Evolutionary conservation across 371 early-diverging fungal species (phyloP).

Genomic region (Mortierella sp.): DNA sequence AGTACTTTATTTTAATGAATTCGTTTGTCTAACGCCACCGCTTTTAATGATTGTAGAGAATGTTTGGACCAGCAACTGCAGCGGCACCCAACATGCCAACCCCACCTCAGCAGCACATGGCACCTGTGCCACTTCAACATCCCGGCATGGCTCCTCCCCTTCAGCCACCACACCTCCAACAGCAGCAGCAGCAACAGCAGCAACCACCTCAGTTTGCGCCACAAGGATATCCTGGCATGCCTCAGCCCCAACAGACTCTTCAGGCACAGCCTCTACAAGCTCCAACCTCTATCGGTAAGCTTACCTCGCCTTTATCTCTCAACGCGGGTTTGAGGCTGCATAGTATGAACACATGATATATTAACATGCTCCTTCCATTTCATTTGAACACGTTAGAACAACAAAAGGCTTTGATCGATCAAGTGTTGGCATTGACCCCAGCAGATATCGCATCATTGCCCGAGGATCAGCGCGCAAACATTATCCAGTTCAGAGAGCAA

Average conservation of each 20-base stretch:
- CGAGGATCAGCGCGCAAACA: constrained; percentile 68
- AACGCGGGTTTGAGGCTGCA: neutral
- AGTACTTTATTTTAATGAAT: neutral
- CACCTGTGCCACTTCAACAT: constrained; percentile 42
- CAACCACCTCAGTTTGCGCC: constrained; percentile 38
- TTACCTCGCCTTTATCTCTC: neutral
- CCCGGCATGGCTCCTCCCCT: constrained; percentile 32
- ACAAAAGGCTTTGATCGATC: constrained; percentile 69
- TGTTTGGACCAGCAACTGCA: constrained; percentile 53
- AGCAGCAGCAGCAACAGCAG: constrained; percentile 31
- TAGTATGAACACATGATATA: neutral
- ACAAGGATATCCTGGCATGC: constrained; percentile 48
- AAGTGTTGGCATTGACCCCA: constrained; percentile 69
- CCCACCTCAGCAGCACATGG: constrained; percentile 45
- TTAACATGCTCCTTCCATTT: neutral
- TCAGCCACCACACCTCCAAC: constrained; percentile 51
- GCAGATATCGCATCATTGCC: constrained; percentile 72
- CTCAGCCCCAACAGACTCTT: constrained; percentile 23
- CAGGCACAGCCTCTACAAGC: constrained; percentile 37
- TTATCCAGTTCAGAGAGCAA: constrained; percentile 61
- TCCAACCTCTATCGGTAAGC: constrained; percentile 33
- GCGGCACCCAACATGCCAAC: constrained; percentile 31
- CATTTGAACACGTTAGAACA: constrained; percentile 55
- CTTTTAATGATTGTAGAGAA: constrained; percentile 17
- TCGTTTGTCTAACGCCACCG: neutral